These are phyloP conservation scores for Gossypium davidsonii DNA, from an alignment of 441 rosid genomes.

Conservation along the genomic window DNA sequence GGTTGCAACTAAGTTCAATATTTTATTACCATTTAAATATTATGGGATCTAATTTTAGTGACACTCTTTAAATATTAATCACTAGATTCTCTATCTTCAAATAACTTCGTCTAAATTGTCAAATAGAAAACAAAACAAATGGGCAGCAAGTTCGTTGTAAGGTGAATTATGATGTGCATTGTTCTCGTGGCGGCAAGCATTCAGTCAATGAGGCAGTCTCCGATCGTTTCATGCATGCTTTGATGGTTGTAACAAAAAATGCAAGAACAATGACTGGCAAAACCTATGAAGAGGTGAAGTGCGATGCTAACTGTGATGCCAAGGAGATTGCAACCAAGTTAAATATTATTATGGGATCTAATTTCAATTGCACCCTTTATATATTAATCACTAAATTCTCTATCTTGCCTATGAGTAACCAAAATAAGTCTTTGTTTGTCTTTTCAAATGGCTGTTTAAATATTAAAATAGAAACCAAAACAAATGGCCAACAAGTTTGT, in stretches of 20 bases:
- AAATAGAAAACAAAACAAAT: neutral
- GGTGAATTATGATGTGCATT: neutral
- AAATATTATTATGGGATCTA: no score
- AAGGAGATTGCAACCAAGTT: slow-evolving; percentile 17
- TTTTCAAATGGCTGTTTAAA: neutral
- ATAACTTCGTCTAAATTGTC: neutral
- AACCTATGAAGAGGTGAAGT: slow-evolving; percentile 35
- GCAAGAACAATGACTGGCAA: slow-evolving; percentile 16
- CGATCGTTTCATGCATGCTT: slow-evolving; percentile 18
- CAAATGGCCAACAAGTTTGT: slow-evolving; percentile 25
- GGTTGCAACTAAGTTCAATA: neutral
- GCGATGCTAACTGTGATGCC: slow-evolving; percentile 32
- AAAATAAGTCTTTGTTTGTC: neutral
- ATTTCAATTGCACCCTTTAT: neutral
- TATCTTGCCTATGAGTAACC: neutral
- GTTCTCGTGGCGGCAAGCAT: slow-evolving; percentile 18
- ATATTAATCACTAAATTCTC: neutral
- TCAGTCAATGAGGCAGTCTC: neutral
- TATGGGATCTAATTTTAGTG: neutral
- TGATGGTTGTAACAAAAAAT: slow-evolving; percentile 17
- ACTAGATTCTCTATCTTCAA: neutral
- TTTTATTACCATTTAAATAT: no score
- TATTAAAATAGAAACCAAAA: no score
- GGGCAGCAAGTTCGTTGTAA: slow-evolving; percentile 23
- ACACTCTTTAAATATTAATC: neutral